Conservation (phyloP, 2,329 filamentous ascomycete species). For the Magnaporthiopsis incrustans region DNA sequence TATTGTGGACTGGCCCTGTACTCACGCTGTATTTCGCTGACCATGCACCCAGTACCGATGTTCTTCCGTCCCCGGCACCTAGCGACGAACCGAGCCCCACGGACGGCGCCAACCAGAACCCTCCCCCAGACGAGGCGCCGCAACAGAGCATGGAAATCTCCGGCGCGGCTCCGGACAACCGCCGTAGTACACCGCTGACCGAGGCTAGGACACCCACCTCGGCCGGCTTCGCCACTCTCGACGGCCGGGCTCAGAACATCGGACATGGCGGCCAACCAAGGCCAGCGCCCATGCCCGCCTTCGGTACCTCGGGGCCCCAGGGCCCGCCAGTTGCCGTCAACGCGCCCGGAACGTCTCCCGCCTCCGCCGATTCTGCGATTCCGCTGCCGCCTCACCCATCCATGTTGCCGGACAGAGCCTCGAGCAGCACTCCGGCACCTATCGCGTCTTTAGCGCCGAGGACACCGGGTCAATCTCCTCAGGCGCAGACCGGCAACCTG, state of each 20-base stretch:
- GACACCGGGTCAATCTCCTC: not conserved
- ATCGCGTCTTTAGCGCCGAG: no score
- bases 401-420: not conserved
- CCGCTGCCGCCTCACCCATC: not conserved
- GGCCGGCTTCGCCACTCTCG: not conserved
- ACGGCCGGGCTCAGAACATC: not conserved
- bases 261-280: not conserved
- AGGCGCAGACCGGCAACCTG: not conserved
- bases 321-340: no score
- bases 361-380: not conserved
- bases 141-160: not conserved
- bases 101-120: conserved; percentile 23
- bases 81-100: conserved; percentile 52
- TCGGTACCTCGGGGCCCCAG: no score
- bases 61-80: conserved; percentile 54
- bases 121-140: conserved; percentile 10
- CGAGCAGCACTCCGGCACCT: not conserved
- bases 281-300: no score
- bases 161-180: not conserved
- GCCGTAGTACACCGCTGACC: not conserved
- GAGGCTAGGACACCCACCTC: not conserved
- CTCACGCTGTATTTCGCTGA: not conserved
- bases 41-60: conserved; percentile 15
- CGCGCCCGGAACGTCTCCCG: not conserved
- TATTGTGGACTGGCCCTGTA: not conserved